Percentiles rank a stretch among this genome's conserved stretches.
Evolutionary conservation across 257 asterid genomes (phyloP).

Genomic region (Solanum bukasovii): DNA sequence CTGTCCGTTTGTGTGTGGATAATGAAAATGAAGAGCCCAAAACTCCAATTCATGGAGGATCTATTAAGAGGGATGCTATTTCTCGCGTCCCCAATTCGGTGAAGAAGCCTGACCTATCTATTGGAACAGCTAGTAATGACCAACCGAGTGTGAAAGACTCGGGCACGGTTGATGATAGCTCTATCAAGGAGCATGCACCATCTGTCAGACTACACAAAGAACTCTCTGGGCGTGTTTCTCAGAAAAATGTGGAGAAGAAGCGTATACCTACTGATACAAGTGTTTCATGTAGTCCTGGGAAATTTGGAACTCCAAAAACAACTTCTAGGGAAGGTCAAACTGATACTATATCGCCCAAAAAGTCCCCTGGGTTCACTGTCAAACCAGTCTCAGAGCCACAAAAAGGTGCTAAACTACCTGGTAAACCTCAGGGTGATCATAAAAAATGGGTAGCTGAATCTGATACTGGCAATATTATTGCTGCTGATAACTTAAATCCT

Average conservation of each 20-base stretch:
- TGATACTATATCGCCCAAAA: slow-evolving; percentile 37
- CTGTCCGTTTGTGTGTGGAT: slow-evolving; percentile 73
- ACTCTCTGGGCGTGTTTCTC: slow-evolving; percentile 25
- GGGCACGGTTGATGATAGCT: slow-evolving; percentile 24
- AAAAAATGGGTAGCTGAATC: slow-evolving; percentile 35
- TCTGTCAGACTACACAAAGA: slow-evolving; percentile 27
- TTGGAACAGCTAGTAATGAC: slow-evolving; percentile 18
- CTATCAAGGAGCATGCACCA: slow-evolving; percentile 30
- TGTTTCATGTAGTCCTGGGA: slow-evolving; percentile 24
- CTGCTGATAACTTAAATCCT: slow-evolving; percentile 25
- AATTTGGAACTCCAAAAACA: slow-evolving; percentile 26
- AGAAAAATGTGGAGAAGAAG: slow-evolving; percentile 33
- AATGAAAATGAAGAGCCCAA: slow-evolving; percentile 77
- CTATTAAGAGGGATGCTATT: slow-evolving; percentile 29
- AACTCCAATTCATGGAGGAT: slow-evolving; percentile 90
- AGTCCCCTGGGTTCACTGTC: slow-evolving; percentile 27
- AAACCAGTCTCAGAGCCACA: slow-evolving; percentile 32
- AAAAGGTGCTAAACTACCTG: slow-evolving; percentile 26
- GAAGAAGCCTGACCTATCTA: slow-evolving; percentile 25
- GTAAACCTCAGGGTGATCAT: slow-evolving; percentile 29
- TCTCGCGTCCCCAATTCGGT: slow-evolving; percentile 27
- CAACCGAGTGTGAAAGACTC: slow-evolving; percentile 19
- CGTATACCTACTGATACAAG: slow-evolving; percentile 23
- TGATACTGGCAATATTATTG: slow-evolving; percentile 15
- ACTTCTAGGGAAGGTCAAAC: slow-evolving; percentile 31